phyloP scores from a whole-genome alignment of 805 yeast genomes.

The Kluyveromyces dobzhanskii region DNA sequence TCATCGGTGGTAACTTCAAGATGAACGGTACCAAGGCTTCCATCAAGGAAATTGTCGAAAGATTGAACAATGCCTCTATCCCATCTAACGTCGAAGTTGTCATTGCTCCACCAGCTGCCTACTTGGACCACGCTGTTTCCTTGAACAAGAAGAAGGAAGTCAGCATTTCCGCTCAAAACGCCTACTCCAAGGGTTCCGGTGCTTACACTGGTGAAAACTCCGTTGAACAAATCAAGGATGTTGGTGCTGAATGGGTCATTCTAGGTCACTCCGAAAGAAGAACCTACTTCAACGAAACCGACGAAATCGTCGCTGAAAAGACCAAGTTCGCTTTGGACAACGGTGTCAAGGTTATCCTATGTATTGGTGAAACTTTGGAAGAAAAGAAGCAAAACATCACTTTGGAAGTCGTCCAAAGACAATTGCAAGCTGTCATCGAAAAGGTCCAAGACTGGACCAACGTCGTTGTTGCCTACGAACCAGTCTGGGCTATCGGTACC shows the following conservation, averaged over 20 bases:
- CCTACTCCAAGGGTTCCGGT: slow-evolving; percentile 81
- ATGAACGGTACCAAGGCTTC: slow-evolving; percentile 92
- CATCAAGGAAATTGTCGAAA: slow-evolving; percentile 72
- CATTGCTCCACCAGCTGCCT: slow-evolving; percentile 92
- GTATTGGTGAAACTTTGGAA: slow-evolving; percentile 96
- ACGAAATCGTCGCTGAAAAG: slow-evolving; percentile 88
- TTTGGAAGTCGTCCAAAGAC: slow-evolving; percentile 78
- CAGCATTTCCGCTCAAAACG: slow-evolving; percentile 84
- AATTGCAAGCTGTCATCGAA: slow-evolving; percentile 80
- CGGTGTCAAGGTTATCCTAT: slow-evolving; percentile 85
- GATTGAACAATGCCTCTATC: slow-evolving; percentile 70
- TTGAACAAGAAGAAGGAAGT: slow-evolving; percentile 65
- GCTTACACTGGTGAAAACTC: slow-evolving; percentile 98
- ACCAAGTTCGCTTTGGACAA: slow-evolving; percentile 86
- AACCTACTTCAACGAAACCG: slow-evolving; percentile 82
- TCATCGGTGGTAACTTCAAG: slow-evolving; percentile 99
- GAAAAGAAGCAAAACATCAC: slow-evolving; percentile 89
- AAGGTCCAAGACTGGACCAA: slow-evolving; percentile 81
- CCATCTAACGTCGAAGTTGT: slow-evolving; percentile 85
- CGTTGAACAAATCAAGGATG: slow-evolving; percentile 79
- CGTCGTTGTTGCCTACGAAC: slow-evolving; percentile 96
- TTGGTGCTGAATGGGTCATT: slow-evolving; percentile 90
- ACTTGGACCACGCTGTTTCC: slow-evolving; percentile 68
- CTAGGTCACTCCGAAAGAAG: slow-evolving; percentile 99
- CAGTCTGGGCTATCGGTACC: slow-evolving; percentile 99